phyloP scores from a whole-genome alignment of 495 filamentous ascomycete genomes.

The Podospora tetraspora region DNA sequence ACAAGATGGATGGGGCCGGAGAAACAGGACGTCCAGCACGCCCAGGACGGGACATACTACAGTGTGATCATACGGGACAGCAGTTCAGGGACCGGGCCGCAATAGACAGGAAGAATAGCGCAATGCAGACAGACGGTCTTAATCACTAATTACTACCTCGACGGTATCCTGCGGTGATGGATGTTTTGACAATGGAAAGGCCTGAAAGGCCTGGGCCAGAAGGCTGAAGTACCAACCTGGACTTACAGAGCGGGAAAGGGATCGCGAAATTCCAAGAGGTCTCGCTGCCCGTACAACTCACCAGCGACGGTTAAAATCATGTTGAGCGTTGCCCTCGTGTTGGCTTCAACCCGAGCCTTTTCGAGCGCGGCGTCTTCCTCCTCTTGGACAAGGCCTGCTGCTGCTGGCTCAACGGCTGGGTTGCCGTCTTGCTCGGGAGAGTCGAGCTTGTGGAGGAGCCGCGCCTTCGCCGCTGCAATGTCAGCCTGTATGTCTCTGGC shows the following conservation, averaged over 20 bases:
- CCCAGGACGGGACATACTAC: not conserved
- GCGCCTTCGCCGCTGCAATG: slow-evolving; percentile 56
- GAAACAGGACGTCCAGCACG: not conserved
- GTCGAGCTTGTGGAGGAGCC: slow-evolving; percentile 48
- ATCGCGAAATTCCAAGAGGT: slow-evolving; percentile 70
- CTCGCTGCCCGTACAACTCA: slow-evolving; percentile 85
- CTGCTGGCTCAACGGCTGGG: not conserved
- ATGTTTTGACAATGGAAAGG: not conserved
- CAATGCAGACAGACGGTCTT: not conserved
- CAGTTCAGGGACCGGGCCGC: not conserved
- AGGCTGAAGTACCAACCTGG: not conserved
- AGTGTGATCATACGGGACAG: not conserved
- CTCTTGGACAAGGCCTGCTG: not conserved
- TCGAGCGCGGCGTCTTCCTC: slow-evolving; percentile 7
- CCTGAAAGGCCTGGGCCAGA: not conserved
- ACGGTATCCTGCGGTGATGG: not conserved
- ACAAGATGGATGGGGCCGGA: not conserved
- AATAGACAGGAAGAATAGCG: not conserved
- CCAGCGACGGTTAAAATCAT: slow-evolving; percentile 90
- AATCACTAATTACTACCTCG: not conserved
- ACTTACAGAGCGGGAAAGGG: slow-evolving; percentile 36
- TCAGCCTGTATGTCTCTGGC: slow-evolving; percentile 33
- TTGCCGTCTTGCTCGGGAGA: slow-evolving; percentile 14
- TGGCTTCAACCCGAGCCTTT: slow-evolving; percentile 34
- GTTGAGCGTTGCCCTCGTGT: slow-evolving; percentile 63